Evolutionary conservation across 495 filamentous ascomycete species (phyloP), one percentile per base, ranked within the genome.

Genomic region (Penicillium waksmanii): DNA sequence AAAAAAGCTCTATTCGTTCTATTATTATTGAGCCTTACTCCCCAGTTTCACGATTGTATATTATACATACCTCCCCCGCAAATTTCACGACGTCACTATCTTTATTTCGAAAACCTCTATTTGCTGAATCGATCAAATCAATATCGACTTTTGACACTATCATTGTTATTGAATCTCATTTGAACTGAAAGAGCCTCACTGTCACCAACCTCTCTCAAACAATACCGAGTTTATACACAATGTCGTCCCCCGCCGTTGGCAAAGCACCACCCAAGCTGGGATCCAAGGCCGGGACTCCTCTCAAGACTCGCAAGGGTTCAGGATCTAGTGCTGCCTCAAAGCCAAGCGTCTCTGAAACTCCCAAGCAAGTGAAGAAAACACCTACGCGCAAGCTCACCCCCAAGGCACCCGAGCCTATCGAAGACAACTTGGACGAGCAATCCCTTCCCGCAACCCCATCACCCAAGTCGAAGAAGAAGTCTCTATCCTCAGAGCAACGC

Each of bases 231-330:
- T 17, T 17, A 23, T 4, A 51, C 47, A 63, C 10, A 10, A 71
- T 71, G 68, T 59, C 68, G 5, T 64, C 66, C 23, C 60, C 66
- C 19, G 56, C 66, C 5, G 61, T 64, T 54, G 61, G 27, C 48
- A 71, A 65, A 64, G 66, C 63, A 49, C 61, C 68, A 10, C 66
- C 56, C 11, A 71, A 69, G 59, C 43, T 71, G 8, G 66, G 66
- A 31, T 66, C 66, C 1, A 69, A 71, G 44, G 34, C 65, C 27
- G 58, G 51, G 17, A 83, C 81, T 15, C 81, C 82, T n/a, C 73
- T 80, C 46, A 84, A 84, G 62, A 56, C 74, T 7, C 75, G 75
- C 57, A 76, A 80, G 36, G 82, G 74, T 58, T 78, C 80, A n/a
- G 73, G 70, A 17, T 75, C 75, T 13, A 74, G 71, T 55, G 40